phyloP scores from a whole-genome alignment of 257 asterid genomes.

The Schizonepeta tenuifolia region DNA sequence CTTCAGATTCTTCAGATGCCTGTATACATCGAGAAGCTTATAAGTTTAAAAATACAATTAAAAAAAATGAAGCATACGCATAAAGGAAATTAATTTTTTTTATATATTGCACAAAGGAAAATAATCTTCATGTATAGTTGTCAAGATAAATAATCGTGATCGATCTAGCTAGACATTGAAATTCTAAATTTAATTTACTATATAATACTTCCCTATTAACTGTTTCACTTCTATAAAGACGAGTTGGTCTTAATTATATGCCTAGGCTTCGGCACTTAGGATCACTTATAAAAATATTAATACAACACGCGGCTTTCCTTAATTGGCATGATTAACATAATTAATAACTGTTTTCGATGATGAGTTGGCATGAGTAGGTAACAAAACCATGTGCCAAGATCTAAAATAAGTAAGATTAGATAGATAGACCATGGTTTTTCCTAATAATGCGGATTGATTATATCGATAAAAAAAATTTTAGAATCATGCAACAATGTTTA shows the following conservation, averaged over 20 bases:
- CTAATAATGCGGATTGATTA: background rate
- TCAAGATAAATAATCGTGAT: background rate
- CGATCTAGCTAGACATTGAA: too few species aligned
- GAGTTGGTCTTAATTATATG: background rate
- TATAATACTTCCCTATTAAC: too few species aligned
- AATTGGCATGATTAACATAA: slow-evolving; percentile 8
- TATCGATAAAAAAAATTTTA: background rate
- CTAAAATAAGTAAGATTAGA: background rate
- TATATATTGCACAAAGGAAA: too few species aligned
- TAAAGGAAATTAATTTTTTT: background rate
- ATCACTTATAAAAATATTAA: background rate
- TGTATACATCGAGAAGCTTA: background rate
- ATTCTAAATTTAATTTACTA: too few species aligned
- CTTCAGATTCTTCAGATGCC: slow-evolving; percentile 25
- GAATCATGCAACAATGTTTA: background rate
- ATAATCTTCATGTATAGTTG: background rate
- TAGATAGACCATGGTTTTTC: background rate
- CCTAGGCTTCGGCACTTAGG: background rate
- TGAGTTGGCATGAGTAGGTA: background rate
- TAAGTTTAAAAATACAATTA: background rate
- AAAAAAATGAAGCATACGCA: background rate
- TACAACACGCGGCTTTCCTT: slow-evolving; percentile 17
- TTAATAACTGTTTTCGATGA: background rate
- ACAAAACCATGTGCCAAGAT: slow-evolving; percentile 26
- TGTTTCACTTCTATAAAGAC: background rate